Evolutionary conservation across 495 filamentous ascomycete genomes (phyloP).

Genomic region (Xylaria scruposa): DNA sequence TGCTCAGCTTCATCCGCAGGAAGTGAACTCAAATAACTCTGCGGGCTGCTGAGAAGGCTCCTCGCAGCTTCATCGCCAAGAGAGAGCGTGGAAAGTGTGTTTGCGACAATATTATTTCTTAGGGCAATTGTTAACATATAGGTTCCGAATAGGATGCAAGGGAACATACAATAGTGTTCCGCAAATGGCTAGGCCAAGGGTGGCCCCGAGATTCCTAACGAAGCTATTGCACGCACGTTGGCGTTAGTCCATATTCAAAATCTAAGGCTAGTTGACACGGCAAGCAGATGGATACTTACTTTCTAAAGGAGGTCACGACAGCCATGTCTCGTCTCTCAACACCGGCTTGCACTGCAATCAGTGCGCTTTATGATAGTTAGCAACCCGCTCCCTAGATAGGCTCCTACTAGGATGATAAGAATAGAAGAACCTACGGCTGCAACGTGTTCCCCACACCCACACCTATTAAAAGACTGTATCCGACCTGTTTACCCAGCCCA

Average conservation of each 20-base stretch:
- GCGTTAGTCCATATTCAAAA: not conserved
- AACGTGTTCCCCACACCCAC: slow-evolving; percentile 61
- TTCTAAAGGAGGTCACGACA: slow-evolving; percentile 60
- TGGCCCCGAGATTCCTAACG: not conserved
- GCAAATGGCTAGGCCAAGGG: not conserved
- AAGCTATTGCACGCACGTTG: not conserved
- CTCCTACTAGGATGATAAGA: not conserved
- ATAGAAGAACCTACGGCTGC: slow-evolving; percentile 49
- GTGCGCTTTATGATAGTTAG: slow-evolving; percentile 32
- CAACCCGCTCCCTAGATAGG: not conserved
- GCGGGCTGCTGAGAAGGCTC: slow-evolving; percentile 28
- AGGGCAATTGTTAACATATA: not conserved
- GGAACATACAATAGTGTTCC: not conserved
- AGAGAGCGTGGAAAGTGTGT: not conserved
- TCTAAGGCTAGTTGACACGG: not conserved
- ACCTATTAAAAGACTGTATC: slow-evolving; percentile 59
- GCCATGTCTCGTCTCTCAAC: slow-evolving; percentile 62
- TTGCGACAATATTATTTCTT: not conserved
- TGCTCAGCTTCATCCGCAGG: slow-evolving; percentile 44
- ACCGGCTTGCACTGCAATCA: slow-evolving; percentile 61
- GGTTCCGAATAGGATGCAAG: not conserved
- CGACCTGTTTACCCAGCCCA: slow-evolving; percentile 60
- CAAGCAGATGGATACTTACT: slow-evolving; percentile 42
- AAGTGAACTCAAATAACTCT: slow-evolving; percentile 41
- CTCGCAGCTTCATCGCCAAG: not conserved